Base-by-base conservation (phyloP, 352 stramenopile genomes). In the Globisporangium acanthophoron region DNA sequence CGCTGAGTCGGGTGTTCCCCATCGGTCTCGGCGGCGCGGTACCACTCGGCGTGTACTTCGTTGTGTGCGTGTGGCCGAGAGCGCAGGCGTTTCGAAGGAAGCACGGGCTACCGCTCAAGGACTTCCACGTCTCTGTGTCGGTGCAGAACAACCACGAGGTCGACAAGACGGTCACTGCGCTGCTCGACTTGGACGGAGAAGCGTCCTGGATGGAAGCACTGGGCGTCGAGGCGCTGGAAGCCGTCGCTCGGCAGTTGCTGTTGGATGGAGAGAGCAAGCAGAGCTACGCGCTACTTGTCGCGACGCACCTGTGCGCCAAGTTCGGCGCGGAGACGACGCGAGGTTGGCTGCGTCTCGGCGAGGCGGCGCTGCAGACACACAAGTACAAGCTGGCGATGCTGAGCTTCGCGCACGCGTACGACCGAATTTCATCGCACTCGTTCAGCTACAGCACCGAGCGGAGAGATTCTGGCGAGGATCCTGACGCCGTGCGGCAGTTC, bases 11-110 rank as follows among this genome's bases (percentile, higher is more conserved):
- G 1, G 70, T 74, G 47, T 81, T 81, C 39, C 64, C 65, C 0
- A 70, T 88, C 33, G 78, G 73, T 2, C 48, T 88, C 13, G 75
- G 75, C 16, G 63, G 59, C 16, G 5, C 50, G 11, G 58, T 55
- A 11, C 8, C 16, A 3, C 63, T 60, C 27, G 58, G 64, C 44
- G 66, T 86, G 13, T 74, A 67, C 61, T 88, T 86, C 33, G 58
- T 83, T 13, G 76, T 88, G 20, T 88, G 76, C 44, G 67, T 83
- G 45, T 88, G 78, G 78, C 76, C 74, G 3, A 71, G 76, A 55
- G 74, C 71, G 0, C 75, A 85, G 31, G 54, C 54, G 2, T 86
- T 80, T 49, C 72, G 78, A 5, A 47, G 59, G 56, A 71, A 73
- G 31, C 60, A 74, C 31, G 64, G 68, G 7, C 68, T 86, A 0